Evolutionary conservation across 768 basidiomycete genomes (phyloP).

Genomic region (Phanerochaete sordida): DNA sequence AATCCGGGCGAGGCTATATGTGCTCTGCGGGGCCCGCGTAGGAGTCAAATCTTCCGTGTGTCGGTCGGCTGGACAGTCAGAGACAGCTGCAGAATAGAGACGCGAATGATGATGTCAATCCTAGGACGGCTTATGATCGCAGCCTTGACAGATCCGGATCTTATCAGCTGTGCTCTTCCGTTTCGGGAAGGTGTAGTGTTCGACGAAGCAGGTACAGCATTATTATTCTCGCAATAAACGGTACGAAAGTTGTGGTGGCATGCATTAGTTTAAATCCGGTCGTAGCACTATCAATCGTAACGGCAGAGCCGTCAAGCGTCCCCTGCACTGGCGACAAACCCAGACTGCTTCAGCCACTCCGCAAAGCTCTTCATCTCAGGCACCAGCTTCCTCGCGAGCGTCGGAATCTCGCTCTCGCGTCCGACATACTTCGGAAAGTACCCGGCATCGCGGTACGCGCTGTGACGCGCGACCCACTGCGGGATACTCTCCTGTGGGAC

Average conservation of each 20-base stretch:
- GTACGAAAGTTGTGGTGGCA: no score
- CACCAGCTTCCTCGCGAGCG: constrained; percentile 1
- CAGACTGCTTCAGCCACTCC: not conserved
- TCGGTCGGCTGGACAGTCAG: not conserved
- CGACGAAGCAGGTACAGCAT: no score
- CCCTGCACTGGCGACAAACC: not conserved
- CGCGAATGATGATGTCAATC: not conserved
- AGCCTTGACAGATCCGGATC: not conserved
- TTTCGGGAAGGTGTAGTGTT: not conserved
- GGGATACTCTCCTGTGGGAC: constrained; percentile 5
- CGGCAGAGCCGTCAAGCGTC: not conserved
- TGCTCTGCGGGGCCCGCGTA: not conserved
- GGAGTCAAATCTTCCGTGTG: not conserved
- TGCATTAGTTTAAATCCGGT: no score
- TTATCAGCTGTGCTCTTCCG: not conserved
- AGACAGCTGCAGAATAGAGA: not conserved
- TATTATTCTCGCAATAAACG: no score
- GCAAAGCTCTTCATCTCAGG: constrained; percentile 6
- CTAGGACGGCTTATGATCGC: not conserved
- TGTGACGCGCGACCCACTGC: not conserved
- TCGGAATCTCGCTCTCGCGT: constrained; percentile 1
- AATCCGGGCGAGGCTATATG: not conserved
- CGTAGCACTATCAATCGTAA: no score
- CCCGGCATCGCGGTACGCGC: constrained; percentile 5
- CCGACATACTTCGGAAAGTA: constrained; percentile 10